Conservation (phyloP, 441 rosid genomes). For the Jatropha multifida region DNA sequence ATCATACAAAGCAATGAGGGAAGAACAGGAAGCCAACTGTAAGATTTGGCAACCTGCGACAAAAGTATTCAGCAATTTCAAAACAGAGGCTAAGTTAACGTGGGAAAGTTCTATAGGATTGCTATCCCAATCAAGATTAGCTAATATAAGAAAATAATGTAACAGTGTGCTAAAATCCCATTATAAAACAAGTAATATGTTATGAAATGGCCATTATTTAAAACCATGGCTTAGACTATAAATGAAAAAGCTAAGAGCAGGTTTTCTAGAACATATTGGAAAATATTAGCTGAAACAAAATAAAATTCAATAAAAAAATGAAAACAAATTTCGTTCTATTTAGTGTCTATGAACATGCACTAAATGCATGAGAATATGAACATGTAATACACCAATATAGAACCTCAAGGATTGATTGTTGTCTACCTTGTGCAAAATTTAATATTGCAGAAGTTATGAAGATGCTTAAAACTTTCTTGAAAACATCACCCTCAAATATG, state of each 20-base stretch:
- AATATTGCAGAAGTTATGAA: conserved; percentile 96
- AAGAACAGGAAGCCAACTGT: no score
- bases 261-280: background rate
- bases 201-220: no score
- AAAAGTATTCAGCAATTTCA: no score
- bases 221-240: background rate
- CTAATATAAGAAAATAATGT: no score
- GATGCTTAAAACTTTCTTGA: conserved; percentile 79
- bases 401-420: background rate
- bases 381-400: background rate
- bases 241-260: background rate
- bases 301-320: background rate
- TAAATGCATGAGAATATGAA: conserved; percentile 14
- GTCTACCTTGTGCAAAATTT: conserved; percentile 88
- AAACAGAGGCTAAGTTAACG: no score
- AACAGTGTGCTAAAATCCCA: no score
- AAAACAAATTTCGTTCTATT: conserved; percentile 5
- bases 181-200: no score
- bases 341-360: background rate
- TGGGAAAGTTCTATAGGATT: no score
- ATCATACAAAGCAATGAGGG: no score
- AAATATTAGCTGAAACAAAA: background rate
- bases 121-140: no score
- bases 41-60: no score
- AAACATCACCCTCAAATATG: conserved; percentile 50